Evolutionary conservation across 768 basidiomycete genomes (phyloP).

Genomic region (Mycena crocata): DNA sequence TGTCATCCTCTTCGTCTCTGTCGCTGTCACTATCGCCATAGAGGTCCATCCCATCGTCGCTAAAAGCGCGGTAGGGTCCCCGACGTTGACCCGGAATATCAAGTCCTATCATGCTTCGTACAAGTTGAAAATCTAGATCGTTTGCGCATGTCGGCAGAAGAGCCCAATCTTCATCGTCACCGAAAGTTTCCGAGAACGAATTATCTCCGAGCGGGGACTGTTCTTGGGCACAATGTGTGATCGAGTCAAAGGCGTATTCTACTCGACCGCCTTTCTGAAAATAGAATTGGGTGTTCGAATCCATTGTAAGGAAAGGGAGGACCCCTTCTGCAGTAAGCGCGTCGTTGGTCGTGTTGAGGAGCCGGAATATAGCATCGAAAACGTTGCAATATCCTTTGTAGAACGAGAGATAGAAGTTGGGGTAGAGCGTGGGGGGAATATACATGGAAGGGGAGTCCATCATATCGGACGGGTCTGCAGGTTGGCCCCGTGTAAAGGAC

Average conservation of each 20-base stretch:
- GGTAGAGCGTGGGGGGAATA: conserved; percentile 24
- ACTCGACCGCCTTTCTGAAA: conserved; percentile 41
- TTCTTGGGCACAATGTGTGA: conserved; percentile 39
- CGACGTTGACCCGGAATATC: conserved; percentile 28
- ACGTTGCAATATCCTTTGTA: conserved; percentile 43
- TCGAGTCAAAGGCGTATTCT: conserved; percentile 43
- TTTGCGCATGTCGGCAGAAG: conserved; percentile 37
- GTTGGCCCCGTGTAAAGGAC: conserved; percentile 17
- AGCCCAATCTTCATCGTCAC: conserved; percentile 34
- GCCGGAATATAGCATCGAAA: conserved; percentile 33
- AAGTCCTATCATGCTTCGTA: conserved; percentile 42
- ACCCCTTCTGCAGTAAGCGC: conserved; percentile 14
- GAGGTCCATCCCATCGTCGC: not conserved
- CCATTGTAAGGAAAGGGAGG: not conserved
- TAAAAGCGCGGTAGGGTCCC: conserved; percentile 23
- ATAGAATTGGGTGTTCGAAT: conserved; percentile 22
- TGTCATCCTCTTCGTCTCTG: not conserved
- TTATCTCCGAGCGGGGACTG: conserved; percentile 42
- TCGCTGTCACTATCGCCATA: not conserved
- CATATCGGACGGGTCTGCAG: conserved; percentile 5
- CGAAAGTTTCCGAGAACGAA: conserved; percentile 35
- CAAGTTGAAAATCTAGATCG: conserved; percentile 44
- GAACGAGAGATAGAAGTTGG: conserved; percentile 35
- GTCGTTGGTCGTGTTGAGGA: conserved; percentile 25
- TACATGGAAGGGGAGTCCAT: conserved; percentile 5